These are phyloP conservation scores for Akanthomyces uredinophilus DNA, from an alignment of 2,329 filamentous ascomycete species.

Conservation along the genomic window DNA sequence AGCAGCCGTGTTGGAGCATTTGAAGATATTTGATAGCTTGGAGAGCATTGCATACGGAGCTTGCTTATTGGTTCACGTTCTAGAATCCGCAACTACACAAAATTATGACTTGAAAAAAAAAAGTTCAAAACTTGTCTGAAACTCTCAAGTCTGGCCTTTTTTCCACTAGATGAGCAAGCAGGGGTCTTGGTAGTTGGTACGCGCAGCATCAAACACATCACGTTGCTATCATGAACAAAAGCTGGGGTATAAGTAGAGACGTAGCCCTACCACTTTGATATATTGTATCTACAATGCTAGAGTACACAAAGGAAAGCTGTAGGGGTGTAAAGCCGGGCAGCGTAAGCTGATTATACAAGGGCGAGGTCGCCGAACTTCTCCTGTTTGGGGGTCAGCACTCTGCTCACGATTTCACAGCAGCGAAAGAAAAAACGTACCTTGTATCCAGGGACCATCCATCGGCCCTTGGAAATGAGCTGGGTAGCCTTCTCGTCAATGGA, in stretches of 20 bases:
- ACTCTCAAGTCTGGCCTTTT: neutral
- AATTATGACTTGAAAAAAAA: neutral
- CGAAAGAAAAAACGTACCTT: conserved; percentile 61
- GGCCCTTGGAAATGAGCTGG: conserved; percentile 92
- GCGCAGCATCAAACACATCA: neutral
- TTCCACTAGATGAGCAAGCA: neutral
- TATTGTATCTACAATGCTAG: conserved; percentile 66
- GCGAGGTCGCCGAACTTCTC: conserved; percentile 99
- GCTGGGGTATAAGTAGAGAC: conserved; percentile 28
- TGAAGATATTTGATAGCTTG: neutral
- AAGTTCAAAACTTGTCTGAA: neutral
- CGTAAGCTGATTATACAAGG: conserved; percentile 64
- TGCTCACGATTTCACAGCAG: neutral
- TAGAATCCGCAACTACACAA: neutral
- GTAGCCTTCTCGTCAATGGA: conserved; percentile 97
- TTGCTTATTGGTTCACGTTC: neutral
- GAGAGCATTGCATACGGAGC: conserved; percentile 9
- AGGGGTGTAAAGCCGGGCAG: conserved; percentile 26
- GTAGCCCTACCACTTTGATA: conserved; percentile 28
- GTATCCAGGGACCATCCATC: conserved; percentile 98
- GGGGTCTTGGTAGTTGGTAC: neutral
- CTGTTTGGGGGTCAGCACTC: conserved; percentile 53
- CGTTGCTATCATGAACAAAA: neutral
- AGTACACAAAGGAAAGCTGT: conserved; percentile 54
- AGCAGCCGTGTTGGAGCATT: neutral